Evolutionary conservation across 2,329 filamentous ascomycete species (phyloP).

Genomic region (Magnaporthales sp.): DNA sequence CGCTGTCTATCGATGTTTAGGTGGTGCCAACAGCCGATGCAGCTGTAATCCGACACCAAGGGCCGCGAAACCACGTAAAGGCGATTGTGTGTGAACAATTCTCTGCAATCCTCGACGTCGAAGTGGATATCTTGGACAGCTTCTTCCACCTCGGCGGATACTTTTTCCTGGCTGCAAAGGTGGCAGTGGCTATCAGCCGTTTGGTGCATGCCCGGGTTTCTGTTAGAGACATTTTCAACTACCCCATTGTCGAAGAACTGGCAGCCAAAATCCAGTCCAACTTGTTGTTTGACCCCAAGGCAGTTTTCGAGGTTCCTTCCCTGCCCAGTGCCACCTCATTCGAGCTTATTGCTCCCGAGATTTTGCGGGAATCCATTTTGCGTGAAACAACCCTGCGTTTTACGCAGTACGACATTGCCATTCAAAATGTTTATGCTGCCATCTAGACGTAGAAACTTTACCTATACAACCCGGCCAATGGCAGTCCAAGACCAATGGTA

Average conservation of each 20-base stretch:
- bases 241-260: neutral
- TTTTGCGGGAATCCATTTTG: too few species aligned
- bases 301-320: too few species aligned
- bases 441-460: too few species aligned
- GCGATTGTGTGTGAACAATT: neutral
- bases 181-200: neutral
- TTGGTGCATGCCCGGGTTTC: neutral
- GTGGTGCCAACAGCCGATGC: neutral
- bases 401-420: too few species aligned
- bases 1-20: conserved; percentile 7
- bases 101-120: neutral
- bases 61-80: neutral
- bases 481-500: too few species aligned
- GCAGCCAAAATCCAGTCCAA: neutral
- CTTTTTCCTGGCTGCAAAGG: neutral
- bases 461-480: too few species aligned
- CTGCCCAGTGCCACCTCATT: too few species aligned
- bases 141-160: neutral
- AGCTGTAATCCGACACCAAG: neutral
- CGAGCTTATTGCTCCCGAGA: too few species aligned
- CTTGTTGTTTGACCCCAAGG: too few species aligned
- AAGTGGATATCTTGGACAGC: neutral
- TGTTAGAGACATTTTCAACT: neutral
- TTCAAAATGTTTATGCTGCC: too few species aligned
- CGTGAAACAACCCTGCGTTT: too few species aligned